Percentiles rank a stretch among this genome's conserved stretches.
Evolutionary conservation across 2,329 filamentous ascomycete species (phyloP).

Genomic region (Epichloe festucae): DNA sequence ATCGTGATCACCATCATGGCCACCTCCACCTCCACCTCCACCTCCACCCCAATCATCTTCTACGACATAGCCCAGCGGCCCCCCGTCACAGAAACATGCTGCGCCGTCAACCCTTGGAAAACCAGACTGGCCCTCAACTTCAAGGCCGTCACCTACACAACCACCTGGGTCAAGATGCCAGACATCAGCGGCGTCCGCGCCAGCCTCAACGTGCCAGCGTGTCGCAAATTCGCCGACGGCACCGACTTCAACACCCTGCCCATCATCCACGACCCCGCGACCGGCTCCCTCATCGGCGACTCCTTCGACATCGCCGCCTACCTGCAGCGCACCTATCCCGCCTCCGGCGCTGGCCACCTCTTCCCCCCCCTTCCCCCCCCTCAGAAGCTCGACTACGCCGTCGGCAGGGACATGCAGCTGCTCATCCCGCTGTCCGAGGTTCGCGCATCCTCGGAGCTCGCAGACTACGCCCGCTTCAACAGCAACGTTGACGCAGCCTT

Average conservation of each 20-base stretch:
- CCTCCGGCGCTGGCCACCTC: constrained; percentile 25
- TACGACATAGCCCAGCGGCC: constrained; percentile 29
- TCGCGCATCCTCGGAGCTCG: constrained; percentile 12
- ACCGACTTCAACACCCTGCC: constrained; percentile 48
- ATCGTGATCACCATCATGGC: not conserved
- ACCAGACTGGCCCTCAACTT: constrained; percentile 27
- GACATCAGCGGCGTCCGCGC: constrained; percentile 37
- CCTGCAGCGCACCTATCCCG: constrained; percentile 38
- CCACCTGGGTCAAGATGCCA: constrained; percentile 37
- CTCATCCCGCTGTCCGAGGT: constrained; percentile 26
- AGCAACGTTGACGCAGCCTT: constrained; percentile 41
- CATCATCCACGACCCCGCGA: constrained; percentile 34
- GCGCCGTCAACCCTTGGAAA: constrained; percentile 22
- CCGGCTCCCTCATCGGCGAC: constrained; percentile 37
- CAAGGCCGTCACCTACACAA: constrained; percentile 22
- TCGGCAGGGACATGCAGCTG: constrained; percentile 9
- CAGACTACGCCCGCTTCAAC: constrained; percentile 31
- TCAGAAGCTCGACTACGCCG: constrained; percentile 27
- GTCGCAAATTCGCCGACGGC: constrained; percentile 42
- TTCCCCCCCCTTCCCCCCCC: constrained; percentile 23
- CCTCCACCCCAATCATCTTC: constrained; percentile 14
- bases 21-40: not conserved
- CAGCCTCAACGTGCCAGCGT: constrained; percentile 31
- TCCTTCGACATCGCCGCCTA: constrained; percentile 53
- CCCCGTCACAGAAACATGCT: constrained; percentile 13